Conservation (phyloP, 768 basidiomycete species). For the Gymnopilus dilepis region DNA sequence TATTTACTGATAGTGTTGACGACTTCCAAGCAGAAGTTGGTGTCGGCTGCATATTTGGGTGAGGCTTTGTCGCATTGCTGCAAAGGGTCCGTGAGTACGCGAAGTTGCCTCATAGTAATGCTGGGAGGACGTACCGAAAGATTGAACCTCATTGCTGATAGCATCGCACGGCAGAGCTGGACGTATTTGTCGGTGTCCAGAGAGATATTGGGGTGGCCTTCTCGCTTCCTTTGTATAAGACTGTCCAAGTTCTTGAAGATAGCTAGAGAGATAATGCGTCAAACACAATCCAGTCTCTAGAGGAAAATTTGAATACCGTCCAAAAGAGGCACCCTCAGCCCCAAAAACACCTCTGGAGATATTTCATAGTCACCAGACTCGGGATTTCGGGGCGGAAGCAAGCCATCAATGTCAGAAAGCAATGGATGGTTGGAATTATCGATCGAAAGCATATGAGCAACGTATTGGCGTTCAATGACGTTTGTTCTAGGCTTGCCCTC, state of each 20-base stretch:
- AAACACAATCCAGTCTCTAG: background rate
- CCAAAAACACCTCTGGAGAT: constrained; percentile 33
- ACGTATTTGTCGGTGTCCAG: constrained; percentile 43
- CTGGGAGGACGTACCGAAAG: constrained; percentile 40
- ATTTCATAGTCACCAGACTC: constrained; percentile 35
- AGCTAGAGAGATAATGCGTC: constrained; percentile 33
- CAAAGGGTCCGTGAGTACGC: constrained; percentile 11
- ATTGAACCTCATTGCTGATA: constrained; percentile 57
- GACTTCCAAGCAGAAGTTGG: constrained; percentile 40
- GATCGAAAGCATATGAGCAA: constrained; percentile 60
- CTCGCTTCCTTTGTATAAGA: constrained; percentile 34
- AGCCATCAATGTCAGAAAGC: constrained; percentile 37
- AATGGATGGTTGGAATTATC: constrained; percentile 61
- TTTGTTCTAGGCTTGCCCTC: constrained; percentile 30
- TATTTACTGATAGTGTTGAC: constrained; percentile 33
- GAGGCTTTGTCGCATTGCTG: constrained; percentile 19
- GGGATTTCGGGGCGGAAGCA: constrained; percentile 16
- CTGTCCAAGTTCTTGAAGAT: constrained; percentile 50
- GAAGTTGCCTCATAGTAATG: background rate
- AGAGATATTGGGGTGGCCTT: constrained; percentile 25
- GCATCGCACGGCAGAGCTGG: constrained; percentile 48
- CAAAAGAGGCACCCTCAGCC: constrained; percentile 39
- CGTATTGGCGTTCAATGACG: constrained; percentile 62
- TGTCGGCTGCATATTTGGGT: constrained; percentile 32
- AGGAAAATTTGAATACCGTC: constrained; percentile 20